phyloP scores from a whole-genome alignment of 1,139 yeast species.

The Pichia sp. region DNA sequence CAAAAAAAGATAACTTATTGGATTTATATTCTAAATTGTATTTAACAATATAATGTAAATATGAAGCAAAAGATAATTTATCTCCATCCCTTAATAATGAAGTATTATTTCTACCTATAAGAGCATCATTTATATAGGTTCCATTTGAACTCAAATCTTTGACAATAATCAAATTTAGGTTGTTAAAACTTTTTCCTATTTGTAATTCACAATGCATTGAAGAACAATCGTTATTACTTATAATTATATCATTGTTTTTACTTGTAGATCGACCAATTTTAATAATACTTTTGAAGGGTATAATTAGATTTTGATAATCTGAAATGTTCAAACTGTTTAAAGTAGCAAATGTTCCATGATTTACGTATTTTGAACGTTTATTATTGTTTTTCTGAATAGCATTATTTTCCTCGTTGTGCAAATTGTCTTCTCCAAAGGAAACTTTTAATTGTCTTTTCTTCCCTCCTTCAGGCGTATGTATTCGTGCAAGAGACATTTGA shows the following conservation, averaged over 20 bases:
- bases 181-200: constrained; percentile 27
- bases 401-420: neutral
- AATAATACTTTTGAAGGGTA: constrained; percentile 7
- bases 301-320: constrained; percentile 3
- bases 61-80: constrained; percentile 54
- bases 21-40: constrained; percentile 33
- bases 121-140: constrained; percentile 54
- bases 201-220: constrained; percentile 54
- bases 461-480: neutral
- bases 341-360: constrained; percentile 4
- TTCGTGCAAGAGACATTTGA: neutral
- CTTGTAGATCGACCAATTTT: constrained; percentile 53
- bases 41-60: constrained; percentile 51
- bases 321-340: constrained; percentile 6
- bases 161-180: constrained; percentile 40
- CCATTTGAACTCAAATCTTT: constrained; percentile 65
- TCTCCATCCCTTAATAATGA: constrained; percentile 58
- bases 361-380: constrained; percentile 2
- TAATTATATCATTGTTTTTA: constrained; percentile 46
- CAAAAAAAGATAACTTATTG: constrained; percentile 41
- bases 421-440: neutral
- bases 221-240: constrained; percentile 58
- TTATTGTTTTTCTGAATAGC: neutral
- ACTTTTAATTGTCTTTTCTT: constrained; percentile 8
- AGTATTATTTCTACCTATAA: constrained; percentile 44